phyloP scores from a whole-genome alignment of 2,329 filamentous ascomycete genomes.

The Capronia coronata region DNA sequence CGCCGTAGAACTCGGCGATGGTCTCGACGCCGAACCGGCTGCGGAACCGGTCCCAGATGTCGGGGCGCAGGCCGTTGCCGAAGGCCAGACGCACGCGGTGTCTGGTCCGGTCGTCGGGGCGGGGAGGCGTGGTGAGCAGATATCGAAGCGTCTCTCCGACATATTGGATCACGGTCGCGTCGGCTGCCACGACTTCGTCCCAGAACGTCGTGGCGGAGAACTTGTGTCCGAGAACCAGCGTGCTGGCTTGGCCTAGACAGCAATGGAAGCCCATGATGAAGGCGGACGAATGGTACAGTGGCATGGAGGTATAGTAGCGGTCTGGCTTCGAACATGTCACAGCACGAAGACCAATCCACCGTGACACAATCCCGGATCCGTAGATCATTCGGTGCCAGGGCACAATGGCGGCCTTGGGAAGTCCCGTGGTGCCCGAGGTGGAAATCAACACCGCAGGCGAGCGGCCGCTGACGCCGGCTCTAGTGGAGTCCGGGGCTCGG shows the following conservation, averaged over 20 bases:
- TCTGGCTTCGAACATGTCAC: slow-evolving; percentile 47
- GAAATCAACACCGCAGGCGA: slow-evolving; percentile 74
- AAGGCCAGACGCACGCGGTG: slow-evolving; percentile 70
- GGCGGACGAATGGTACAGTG: slow-evolving; percentile 79
- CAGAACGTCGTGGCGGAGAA: slow-evolving; percentile 68
- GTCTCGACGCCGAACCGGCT: slow-evolving; percentile 68
- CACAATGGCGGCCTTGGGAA: slow-evolving; percentile 71
- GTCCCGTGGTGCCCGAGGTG: slow-evolving; percentile 86
- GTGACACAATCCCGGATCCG: slow-evolving; percentile 47
- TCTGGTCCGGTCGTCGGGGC: slow-evolving; percentile 59
- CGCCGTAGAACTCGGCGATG: slow-evolving; percentile 74
- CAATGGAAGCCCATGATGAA: slow-evolving; percentile 61
- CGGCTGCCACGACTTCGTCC: slow-evolving; percentile 61
- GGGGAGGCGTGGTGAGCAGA: slow-evolving; percentile 60
- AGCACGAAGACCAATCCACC: slow-evolving; percentile 50
- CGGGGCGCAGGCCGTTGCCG: slow-evolving; percentile 77
- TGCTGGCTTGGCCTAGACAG: slow-evolving; percentile 55
- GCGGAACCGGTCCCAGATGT: slow-evolving; percentile 80
- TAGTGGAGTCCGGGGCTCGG: slow-evolving; percentile 54
- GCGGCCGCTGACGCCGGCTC: slow-evolving; percentile 45
- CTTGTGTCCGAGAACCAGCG: slow-evolving; percentile 65
- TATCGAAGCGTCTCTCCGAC: slow-evolving; percentile 73
- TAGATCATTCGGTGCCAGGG: slow-evolving; percentile 29
- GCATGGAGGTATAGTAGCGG: slow-evolving; percentile 77
- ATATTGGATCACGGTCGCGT: slow-evolving; percentile 66